Base-by-base conservation (phyloP, 345 rosid genomes). In the Lepidium didymum region DNA sequence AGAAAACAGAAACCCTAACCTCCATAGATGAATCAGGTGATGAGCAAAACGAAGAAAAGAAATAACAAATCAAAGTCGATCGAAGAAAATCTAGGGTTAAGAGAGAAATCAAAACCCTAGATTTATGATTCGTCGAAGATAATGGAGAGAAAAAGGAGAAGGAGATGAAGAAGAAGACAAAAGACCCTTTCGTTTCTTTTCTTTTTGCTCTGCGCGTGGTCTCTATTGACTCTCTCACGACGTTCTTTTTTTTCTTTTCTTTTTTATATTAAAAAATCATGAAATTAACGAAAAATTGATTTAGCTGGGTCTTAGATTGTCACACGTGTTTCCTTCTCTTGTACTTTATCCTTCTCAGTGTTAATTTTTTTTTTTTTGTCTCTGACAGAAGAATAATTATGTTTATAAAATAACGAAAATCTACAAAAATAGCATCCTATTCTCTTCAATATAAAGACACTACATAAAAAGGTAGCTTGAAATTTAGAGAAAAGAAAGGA, bases 61-160 rank as follows among this genome's bases (percentile, higher is more conserved):
- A 11, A 49, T 0, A 15, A 14, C 0, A 27, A 33, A 50, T 52
- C 9, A 52, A 29, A 46, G 13, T 27, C 64, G 74, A 68, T 68
- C 35, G 69, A 44, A 47, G 70, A 40, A 62, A 46, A 69, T 31
- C 71, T 69, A 75, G 67, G 79, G 67, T 42, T 74, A 36, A 10
- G 52, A 42, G 64, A 62, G 36, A 60, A 44, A 61, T 18, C 45
- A 45, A 74, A 74, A 68, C 74, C 74, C 78, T 74, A 74, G 78
- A 68, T 74, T 74, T 54, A 21, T 58, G 58, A 74, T 10, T 56
- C 66, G 49, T 59, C 73, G 69, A 68, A 62, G 73, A 67, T 53
- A 67, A 67, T 54, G 74, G 72, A 73, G 66, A 68, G 64, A 11
- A 68, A 52, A 16, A 37, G 15, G 46, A 70, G 44, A 46, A 5